Base-by-base conservation (phyloP, 805 yeast genomes). In the Candida loeiensis region DNA sequence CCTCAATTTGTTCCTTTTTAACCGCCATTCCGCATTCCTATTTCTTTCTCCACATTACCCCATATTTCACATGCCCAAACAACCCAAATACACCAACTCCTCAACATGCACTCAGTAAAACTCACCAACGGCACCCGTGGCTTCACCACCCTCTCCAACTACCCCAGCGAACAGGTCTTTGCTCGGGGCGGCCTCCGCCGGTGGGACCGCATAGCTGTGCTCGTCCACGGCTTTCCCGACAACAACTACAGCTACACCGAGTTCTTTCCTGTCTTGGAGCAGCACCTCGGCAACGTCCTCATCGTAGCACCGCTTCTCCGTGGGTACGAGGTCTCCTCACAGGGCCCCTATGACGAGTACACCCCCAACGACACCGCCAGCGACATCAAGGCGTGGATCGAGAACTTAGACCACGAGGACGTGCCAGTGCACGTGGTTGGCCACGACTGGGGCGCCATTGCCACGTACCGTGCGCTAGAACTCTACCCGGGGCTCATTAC, bases 361-460 rank as follows among this genome's bases (percentile, higher is more conserved):
- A 48, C 51, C 17, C 45, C 63, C 26, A 32, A 44, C 15, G 59
- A 64, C 41, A 39, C 65, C 8, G 71, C 72, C 4, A 45, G 45
- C 4, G 73, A 68, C 43, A 56, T 67, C 18, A 37, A 42, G 34
- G 54, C 56, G 26, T 68, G 70, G 64, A 63, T 65, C 27, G 36
- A 35, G 17, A 38, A 44, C 34, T 39, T 63, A 56, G 19, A 41
- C 34, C 37, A 39, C 15, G 33, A 35, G 9, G 31, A 39, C 9
- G 44, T 51, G 13, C 64, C 67, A 2, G 62, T 66, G 8, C 70
- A 66, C 45, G 41, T 68, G 26, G 56, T 68, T 12, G 72, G 72
- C 17, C 73, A 68, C 46, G 73, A 68, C 47, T 68, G 73, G 73
- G 73, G 73, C 15, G 71, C 73, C 7, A 47, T 64, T 14, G 56